Percentiles rank a stretch among this genome's conserved stretches.
phyloP scores from a whole-genome alignment of 1,284 basidiomycete species.

The Cutaneotrichosporon sp. region DNA sequence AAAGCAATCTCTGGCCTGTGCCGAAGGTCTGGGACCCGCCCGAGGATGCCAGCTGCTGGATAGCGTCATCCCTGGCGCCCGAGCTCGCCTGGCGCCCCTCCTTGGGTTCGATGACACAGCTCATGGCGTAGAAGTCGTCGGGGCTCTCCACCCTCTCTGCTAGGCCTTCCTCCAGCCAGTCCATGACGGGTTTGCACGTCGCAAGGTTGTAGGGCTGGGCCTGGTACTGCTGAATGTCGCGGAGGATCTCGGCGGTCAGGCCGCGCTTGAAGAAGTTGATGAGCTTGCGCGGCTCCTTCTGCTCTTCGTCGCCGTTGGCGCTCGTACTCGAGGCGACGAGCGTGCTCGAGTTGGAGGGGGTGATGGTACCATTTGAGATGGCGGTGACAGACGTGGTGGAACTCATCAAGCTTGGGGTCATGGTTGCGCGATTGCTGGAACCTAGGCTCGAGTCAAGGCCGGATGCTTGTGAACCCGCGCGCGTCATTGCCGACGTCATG shows the following conservation, averaged over 20 bases:
- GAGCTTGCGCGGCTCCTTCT: conserved; percentile 44
- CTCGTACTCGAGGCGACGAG: neutral
- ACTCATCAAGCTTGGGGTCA: neutral
- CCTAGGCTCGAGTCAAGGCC: neutral
- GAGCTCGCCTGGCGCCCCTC: conserved; percentile 49
- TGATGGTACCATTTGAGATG: conserved; percentile 3
- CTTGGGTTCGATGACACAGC: conserved; percentile 79
- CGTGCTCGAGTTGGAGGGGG: neutral
- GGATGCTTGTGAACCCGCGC: neutral
- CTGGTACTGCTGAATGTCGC: conserved; percentile 95
- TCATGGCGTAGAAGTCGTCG: conserved; percentile 77
- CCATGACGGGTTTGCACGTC: conserved; percentile 62
- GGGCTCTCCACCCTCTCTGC: conserved; percentile 44
- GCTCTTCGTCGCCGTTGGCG: neutral
- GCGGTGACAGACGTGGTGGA: conserved; percentile 6
- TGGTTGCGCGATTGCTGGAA: neutral
- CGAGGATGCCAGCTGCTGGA: too few species aligned
- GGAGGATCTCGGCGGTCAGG: conserved; percentile 88
- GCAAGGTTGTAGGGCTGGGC: conserved; percentile 81
- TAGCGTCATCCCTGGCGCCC: too few species aligned
- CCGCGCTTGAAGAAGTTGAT: conserved; percentile 96
- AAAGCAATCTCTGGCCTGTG: too few species aligned
- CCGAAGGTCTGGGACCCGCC: too few species aligned
- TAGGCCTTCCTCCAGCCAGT: conserved; percentile 73
- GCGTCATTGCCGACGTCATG: neutral